Conservation (phyloP, 768 basidiomycete species). For the Crepidotus variabilis region DNA sequence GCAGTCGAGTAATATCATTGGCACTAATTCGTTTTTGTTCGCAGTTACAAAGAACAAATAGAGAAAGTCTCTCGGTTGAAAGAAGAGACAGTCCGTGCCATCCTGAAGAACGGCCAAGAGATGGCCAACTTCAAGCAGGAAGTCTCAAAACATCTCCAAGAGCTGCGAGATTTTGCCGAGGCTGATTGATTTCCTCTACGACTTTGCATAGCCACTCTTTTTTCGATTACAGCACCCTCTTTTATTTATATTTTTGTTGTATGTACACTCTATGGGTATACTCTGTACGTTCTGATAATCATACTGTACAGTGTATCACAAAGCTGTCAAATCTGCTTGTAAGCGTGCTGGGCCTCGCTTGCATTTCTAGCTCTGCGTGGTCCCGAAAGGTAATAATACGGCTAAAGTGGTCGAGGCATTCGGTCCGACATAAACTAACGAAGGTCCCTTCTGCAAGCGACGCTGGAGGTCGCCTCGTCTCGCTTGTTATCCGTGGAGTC, state of each 20-base stretch:
- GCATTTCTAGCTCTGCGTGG: too few species aligned
- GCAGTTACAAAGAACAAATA: slow-evolving; percentile 74
- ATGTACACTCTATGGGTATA: slow-evolving; percentile 3
- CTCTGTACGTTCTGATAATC: not conserved
- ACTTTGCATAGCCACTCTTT: too few species aligned
- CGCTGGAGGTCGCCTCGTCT: too few species aligned
- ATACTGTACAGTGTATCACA: too few species aligned
- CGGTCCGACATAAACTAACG: too few species aligned
- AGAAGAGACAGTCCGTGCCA: slow-evolving; percentile 77
- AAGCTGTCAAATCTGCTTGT: not conserved
- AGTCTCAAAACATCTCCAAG: slow-evolving; percentile 65
- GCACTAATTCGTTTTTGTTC: too few species aligned
- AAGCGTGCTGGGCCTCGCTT: too few species aligned
- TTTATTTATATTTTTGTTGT: not conserved
- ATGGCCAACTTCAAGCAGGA: slow-evolving; percentile 80
- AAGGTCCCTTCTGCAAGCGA: too few species aligned
- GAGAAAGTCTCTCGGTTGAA: slow-evolving; percentile 71
- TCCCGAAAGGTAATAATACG: too few species aligned
- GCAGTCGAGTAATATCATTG: too few species aligned
- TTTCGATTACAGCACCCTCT: slow-evolving; percentile 5
- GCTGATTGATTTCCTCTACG: slow-evolving; percentile 19
- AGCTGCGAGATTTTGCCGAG: slow-evolving; percentile 66
- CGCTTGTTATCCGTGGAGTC: too few species aligned
- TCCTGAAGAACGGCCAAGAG: slow-evolving; percentile 82
- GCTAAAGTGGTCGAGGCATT: too few species aligned